A percentile compares a stretch with the other conserved stretches of the same genome.
Conservation (phyloP, 83 land plant species). For the Picea engelmannii region DNA sequence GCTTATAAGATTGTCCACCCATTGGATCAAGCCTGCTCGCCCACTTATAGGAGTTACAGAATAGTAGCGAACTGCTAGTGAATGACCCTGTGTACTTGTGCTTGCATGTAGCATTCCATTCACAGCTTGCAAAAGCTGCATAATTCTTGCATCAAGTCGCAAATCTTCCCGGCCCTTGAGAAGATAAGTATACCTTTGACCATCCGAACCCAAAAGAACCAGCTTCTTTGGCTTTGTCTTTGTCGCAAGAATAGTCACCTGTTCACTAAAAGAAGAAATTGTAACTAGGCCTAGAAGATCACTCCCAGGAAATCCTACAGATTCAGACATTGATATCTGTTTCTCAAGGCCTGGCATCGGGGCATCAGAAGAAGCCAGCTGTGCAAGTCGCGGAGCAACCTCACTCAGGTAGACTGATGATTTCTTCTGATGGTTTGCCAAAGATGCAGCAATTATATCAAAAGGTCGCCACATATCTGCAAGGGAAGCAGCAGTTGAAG, state of each 20-base stretch:
- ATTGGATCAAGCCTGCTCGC: conserved; percentile 95
- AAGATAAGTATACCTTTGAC: conserved; percentile 88
- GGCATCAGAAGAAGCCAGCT: conserved; percentile 77
- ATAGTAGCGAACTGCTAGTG: conserved; percentile 77
- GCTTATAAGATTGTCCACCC: conserved; percentile 97
- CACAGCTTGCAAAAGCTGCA: conserved; percentile 93
- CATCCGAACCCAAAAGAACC: conserved; percentile 91
- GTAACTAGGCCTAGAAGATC: conserved; percentile 62
- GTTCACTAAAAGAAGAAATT: conserved; percentile 77
- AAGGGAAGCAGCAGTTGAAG: conserved; percentile 56
- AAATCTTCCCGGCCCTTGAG: conserved; percentile 97
- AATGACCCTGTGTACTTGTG: conserved; percentile 37
- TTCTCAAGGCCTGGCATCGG: conserved; percentile 99
- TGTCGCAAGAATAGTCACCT: conserved; percentile 82
- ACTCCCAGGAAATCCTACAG: conserved; percentile 18
- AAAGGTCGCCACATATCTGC: conserved; percentile 97
- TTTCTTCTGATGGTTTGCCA: conserved; percentile 82
- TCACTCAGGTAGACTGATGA: conserved; percentile 71
- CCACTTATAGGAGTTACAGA: conserved; percentile 99
- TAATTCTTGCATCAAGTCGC: conserved; percentile 98
- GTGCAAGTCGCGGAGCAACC: conserved; percentile 83
- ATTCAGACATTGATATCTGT: conserved; percentile 44
- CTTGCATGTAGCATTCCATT: conserved; percentile 72
- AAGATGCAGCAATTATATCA: conserved; percentile 78
- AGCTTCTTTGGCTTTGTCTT: conserved; percentile 98